Conservation (phyloP, 164 flowering plant genomes). For the Protea cynaroides region DNA sequence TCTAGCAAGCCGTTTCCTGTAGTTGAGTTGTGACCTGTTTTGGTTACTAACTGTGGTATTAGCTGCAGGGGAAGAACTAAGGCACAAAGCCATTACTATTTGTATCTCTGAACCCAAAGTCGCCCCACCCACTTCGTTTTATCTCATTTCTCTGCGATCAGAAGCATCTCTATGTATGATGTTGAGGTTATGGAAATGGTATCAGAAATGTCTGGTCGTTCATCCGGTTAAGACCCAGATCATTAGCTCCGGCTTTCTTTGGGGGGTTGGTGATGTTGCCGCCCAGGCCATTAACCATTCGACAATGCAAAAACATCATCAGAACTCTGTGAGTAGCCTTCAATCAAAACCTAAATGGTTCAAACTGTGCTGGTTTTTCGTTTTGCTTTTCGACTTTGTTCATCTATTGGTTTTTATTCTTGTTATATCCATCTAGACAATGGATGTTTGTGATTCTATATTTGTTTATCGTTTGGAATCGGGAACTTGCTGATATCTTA, state of each 20-base stretch:
- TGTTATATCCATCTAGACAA: background rate
- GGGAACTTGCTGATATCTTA: too few species aligned
- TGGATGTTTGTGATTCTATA: conserved; percentile 2
- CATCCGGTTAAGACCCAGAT: conserved; percentile 78
- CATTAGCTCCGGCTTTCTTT: conserved; percentile 66
- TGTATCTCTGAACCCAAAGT: too few species aligned
- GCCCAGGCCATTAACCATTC: conserved; percentile 63
- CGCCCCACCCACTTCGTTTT: too few species aligned
- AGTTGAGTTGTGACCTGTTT: too few species aligned
- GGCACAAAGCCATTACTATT: too few species aligned
- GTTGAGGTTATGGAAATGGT: conserved; percentile 70
- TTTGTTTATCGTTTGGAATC: background rate
- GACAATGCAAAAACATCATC: conserved; percentile 22
- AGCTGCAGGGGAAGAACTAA: too few species aligned
- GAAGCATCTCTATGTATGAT: conserved; percentile 13
- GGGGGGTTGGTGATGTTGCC: conserved; percentile 73
- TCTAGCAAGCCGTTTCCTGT: too few species aligned
- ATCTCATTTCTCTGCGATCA: too few species aligned
- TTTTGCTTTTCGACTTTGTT: background rate
- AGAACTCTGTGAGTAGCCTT: conserved; percentile 22
- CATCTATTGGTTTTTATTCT: background rate
- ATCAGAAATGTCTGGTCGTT: conserved; percentile 48
- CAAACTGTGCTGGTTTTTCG: background rate
- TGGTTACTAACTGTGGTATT: too few species aligned
- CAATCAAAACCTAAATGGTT: too few species aligned